Evolutionary conservation across 495 filamentous ascomycete species (phyloP), one percentile per base, ranked within the genome.

Genomic region (Xylaria sp.): DNA sequence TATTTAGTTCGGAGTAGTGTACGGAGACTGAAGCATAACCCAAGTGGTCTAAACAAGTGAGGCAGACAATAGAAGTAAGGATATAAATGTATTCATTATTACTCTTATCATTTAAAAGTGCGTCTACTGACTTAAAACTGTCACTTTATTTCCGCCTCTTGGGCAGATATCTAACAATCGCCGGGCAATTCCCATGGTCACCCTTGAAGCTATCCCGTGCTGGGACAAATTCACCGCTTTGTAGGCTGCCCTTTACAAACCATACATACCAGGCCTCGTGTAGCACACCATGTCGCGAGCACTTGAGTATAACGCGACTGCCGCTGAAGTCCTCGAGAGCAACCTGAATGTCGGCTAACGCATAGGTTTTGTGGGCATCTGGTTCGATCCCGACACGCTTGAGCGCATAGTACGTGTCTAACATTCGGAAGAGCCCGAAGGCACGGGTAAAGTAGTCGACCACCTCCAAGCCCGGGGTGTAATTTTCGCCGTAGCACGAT

Each of bases 201-300:
- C 75, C 82, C 66, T 80, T 77, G 35, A 76, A 74, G 37, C 71
- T 80, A 40, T 82, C 80, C 70, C 75, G 70, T 2, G 80, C 80
- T 3, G 92, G 82, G 24, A 94, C 86, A 75, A 97, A 97, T 62
- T 88, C 81, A 31, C 93, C 94, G 7, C 86, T 90, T 76, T 93
- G 92, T 48, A 97, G 79, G 68, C 87, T 90, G 37, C 94, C 94
- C 62, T 87, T 87, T 14, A 97, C 88, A 73, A 95, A 91, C 82
- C 91, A 97, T 71, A 90, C 88, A 76, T 97, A 97, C 92, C 93
- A 96, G 29, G 93, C 88, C 81, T 97, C 91, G 74, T 94, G 90
- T 33, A 97, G 80, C 33, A 83, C 79, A 29, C 79, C 77, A 12
- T 78, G 73, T 11, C 83, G 77, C 14, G 79, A 77, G 80, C 94